phyloP scores from a whole-genome alignment of 2,329 filamentous ascomycete species.

The Trichoderma simmonsii region DNA sequence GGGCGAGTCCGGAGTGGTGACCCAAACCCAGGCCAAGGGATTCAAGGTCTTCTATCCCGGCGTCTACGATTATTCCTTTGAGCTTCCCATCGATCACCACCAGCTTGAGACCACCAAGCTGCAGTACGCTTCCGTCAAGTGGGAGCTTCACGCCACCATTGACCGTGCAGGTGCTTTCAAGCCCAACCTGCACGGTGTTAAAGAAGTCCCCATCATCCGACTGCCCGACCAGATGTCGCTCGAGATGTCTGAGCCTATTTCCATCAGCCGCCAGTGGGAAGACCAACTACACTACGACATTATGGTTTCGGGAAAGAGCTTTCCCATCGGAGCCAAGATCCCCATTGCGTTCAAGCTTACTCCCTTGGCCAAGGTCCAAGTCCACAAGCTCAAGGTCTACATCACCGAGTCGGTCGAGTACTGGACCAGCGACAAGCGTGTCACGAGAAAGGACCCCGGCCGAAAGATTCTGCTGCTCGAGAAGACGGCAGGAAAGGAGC shows the following conservation, averaged over 20 bases:
- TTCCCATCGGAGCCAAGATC: conserved; percentile 81
- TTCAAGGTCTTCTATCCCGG: conserved; percentile 84
- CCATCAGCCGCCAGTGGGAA: conserved; percentile 90
- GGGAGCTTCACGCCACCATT: conserved; percentile 80
- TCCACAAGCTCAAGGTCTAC: conserved; percentile 87
- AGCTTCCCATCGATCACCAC: conserved; percentile 83
- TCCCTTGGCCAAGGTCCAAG: conserved; percentile 86
- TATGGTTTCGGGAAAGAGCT: conserved; percentile 92
- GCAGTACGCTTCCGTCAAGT: conserved; percentile 81
- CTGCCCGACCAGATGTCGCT: conserved; percentile 84
- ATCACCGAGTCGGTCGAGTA: conserved; percentile 90
- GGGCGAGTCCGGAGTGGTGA: conserved; percentile 65
- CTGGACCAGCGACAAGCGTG: conserved; percentile 79
- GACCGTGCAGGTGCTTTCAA: conserved; percentile 88
- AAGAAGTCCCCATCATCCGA: conserved; percentile 80
- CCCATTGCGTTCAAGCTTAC: conserved; percentile 94
- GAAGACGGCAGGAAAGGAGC: conserved; percentile 76
- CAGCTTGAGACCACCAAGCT: conserved; percentile 86
- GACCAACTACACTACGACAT: conserved; percentile 95
- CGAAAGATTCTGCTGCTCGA: conserved; percentile 85
- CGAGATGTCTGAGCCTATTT: conserved; percentile 89
- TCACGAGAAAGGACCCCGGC: conserved; percentile 79
- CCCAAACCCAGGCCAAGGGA: conserved; percentile 60
- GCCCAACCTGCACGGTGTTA: conserved; percentile 76
- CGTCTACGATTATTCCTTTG: conserved; percentile 68